Percentiles rank a stretch among this genome's conserved stretches.
These are phyloP conservation scores for Cinnamomum micranthum DNA, from an alignment of 164 flowering plant species.

Conservation along the genomic window DNA sequence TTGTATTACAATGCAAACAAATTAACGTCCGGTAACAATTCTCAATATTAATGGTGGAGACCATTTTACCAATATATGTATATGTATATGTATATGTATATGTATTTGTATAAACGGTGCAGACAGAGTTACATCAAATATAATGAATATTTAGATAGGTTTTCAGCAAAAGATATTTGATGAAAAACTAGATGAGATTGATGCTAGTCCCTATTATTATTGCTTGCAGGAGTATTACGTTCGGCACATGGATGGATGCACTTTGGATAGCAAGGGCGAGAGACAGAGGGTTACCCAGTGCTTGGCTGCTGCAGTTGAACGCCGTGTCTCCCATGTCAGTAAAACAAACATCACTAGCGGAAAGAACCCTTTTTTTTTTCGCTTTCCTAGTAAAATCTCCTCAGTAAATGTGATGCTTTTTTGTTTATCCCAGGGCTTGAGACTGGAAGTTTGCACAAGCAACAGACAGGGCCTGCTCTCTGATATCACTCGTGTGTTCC, in stretches of 20 bases:
- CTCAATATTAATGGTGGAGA: too few species aligned
- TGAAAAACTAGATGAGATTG: background rate
- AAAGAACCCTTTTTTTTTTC: too few species aligned
- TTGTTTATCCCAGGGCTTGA: conserved; percentile 58
- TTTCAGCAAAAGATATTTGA: too few species aligned
- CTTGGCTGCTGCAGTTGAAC: conserved; percentile 74
- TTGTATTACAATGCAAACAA: too few species aligned
- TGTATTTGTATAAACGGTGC: too few species aligned
- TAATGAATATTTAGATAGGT: too few species aligned
- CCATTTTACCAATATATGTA: too few species aligned
- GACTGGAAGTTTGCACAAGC: conserved; percentile 59
- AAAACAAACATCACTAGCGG: background rate
- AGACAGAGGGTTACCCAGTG: conserved; percentile 46
- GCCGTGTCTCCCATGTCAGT: conserved; percentile 69
- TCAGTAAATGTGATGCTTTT: background rate
- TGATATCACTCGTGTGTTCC: conserved; percentile 66
- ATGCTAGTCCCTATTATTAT: background rate
- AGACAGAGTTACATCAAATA: too few species aligned
- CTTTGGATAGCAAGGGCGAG: conserved; percentile 49
- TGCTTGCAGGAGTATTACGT: conserved; percentile 72
- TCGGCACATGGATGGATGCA: conserved; percentile 63
- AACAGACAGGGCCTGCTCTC: conserved; percentile 66
- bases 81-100: too few species aligned
- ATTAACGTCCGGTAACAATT: too few species aligned
- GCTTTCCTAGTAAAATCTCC: too few species aligned